Percentiles rank a stretch among this genome's conserved stretches.
phyloP scores from a whole-genome alignment of 495 filamentous ascomycete species.

The Aeminium ludgeri region DNA sequence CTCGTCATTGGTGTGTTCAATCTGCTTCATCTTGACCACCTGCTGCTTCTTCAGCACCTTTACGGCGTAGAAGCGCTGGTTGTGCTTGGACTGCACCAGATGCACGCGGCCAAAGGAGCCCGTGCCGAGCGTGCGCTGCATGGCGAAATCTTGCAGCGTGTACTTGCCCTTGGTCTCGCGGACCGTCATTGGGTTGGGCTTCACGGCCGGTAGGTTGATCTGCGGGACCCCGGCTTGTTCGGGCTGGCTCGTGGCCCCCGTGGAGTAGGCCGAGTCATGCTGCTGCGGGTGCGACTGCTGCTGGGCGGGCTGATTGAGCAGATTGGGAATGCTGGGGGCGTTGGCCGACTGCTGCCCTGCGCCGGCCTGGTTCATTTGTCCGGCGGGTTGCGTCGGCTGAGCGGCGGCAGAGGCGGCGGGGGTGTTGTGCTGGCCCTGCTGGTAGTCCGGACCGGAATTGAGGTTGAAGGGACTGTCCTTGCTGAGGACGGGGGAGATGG shows the following conservation, averaged over 20 bases:
- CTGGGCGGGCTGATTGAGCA: constrained; percentile 42
- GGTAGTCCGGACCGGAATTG: constrained; percentile 36
- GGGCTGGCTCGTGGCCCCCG: constrained; percentile 13
- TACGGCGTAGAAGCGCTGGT: constrained; percentile 91
- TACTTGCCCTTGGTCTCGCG: constrained; percentile 96
- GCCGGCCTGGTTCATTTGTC: no score
- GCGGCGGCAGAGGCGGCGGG: constrained; percentile 3
- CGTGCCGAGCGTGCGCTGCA: constrained; percentile 82
- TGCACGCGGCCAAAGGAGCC: constrained; percentile 95
- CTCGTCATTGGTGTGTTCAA: constrained; percentile 98
- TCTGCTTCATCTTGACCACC: constrained; percentile 99
- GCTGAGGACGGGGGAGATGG: constrained; percentile 4
- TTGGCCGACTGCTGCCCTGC: no score
- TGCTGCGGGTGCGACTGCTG: no score
- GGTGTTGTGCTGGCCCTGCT: constrained; percentile 33
- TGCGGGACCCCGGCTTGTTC: constrained; percentile 14
- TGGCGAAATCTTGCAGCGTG: constrained; percentile 68
- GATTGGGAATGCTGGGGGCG: constrained; percentile 49
- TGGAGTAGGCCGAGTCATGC: constrained; percentile 16
- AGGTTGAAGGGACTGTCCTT: constrained; percentile 8
- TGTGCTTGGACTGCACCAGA: constrained; percentile 90
- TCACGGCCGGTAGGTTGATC: constrained; percentile 3
- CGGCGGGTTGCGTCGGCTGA: constrained; percentile 19
- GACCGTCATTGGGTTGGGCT: constrained; percentile 17
- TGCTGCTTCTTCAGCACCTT: constrained; percentile 97